Percentiles rank a stretch among this genome's conserved stretches.
Evolutionary conservation across 75 land plant species (phyloP).

Genomic region (Chamaecyparis obtusa): DNA sequence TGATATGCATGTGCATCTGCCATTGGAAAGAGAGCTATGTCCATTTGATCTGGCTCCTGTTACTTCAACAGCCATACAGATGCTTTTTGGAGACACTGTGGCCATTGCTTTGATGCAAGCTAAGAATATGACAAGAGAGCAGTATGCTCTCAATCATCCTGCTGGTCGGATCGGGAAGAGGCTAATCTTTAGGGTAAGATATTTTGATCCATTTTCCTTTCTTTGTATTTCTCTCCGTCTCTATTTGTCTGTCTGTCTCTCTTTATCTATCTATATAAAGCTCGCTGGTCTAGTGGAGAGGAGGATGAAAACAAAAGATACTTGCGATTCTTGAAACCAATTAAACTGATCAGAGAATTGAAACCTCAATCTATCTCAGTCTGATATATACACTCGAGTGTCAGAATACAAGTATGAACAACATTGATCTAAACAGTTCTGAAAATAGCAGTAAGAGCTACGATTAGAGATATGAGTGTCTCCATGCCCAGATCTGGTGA

Average conservation of each 20-base stretch:
- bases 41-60: conserved; percentile 97
- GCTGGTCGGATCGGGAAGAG: conserved; percentile 95
- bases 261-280: too few species aligned
- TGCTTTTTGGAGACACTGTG: conserved; percentile 98
- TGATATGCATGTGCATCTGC: conserved; percentile 89
- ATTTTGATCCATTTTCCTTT: not conserved
- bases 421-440: too few species aligned
- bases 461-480: too few species aligned
- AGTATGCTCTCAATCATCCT: conserved; percentile 96
- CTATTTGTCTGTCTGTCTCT: too few species aligned
- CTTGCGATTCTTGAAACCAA: too few species aligned
- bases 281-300: not conserved
- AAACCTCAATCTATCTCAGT: too few species aligned
- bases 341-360: too few species aligned
- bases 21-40: conserved; percentile 90
- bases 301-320: not conserved
- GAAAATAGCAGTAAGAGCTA: too few species aligned
- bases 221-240: not conserved
- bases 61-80: conserved; percentile 94
- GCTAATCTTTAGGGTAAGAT: conserved; percentile 80
- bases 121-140: conserved; percentile 74
- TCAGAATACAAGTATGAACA: too few species aligned
- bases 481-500: too few species aligned
- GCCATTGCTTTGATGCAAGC: conserved; percentile 93
- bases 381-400: too few species aligned